Base-by-base conservation (phyloP, 495 filamentous ascomycete genomes). In the Trichoderma reesei region DNA sequence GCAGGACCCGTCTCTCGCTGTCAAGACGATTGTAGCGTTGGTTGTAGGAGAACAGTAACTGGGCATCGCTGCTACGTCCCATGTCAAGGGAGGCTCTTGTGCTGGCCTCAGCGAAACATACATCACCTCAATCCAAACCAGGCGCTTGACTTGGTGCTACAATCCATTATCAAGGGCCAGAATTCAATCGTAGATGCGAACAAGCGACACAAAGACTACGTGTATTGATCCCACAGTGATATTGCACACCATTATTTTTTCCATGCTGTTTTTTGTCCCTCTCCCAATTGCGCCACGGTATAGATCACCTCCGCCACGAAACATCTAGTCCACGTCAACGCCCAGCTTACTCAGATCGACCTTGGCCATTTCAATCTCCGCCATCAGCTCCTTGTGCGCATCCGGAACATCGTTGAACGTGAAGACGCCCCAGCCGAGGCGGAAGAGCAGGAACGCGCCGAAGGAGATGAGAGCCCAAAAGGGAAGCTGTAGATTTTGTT, bases 371-470 rank as follows among this genome's bases (percentile, higher is more conserved):
- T 89, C 80, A 71, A 91, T 90, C 80, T 91, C 85, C 72, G 80
- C 85, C 80, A 96, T 90, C 67, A 98, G 77, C 76, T 96, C 93
- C 68, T 86, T 82, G 74, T 97, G 88, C 64, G 94, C 94, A 67
- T 90, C 85, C 61, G 95, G 93, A 13, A 94, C 91, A 77, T 98
- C 91, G 78, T 95, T 91, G 83, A 98, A 98, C 42, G 92, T 96
- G 69, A 96, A 80, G 67, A 98, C 89, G 44, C 93, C 93, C 79
- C 86, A 85, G 61, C 94, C 94, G 36, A 98, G 84, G 67, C 90
- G 91, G 80, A 88, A 90, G 62, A 98, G 86, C 6, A 98, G 86
- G 78, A 92, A 97, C 54, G 92, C 88, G 76, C 92, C 94, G 75
- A 98, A 94, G 60, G 87, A 86, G 67, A 98, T 91, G 67, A 98